A percentile compares a stretch with the other conserved stretches of the same genome.
These are phyloP conservation scores for Biscutella laevigata DNA, from an alignment of 441 rosid genomes.

Conservation along the genomic window DNA sequence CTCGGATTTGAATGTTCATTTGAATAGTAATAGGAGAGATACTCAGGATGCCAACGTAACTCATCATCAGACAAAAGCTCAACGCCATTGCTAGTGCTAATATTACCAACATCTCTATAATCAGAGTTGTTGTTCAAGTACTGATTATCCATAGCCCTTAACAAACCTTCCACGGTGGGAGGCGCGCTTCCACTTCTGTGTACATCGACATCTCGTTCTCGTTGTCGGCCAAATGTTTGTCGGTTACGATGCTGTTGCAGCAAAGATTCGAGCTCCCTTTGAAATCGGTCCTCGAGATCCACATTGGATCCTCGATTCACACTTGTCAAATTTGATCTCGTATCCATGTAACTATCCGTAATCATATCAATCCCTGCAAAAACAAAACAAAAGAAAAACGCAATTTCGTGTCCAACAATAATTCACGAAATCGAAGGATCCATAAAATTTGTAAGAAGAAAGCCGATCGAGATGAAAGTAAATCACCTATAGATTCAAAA, in stretches of 20 bases:
- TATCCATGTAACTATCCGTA: conserved; percentile 47
- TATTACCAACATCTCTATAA: conserved; percentile 29
- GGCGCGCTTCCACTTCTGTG: conserved; percentile 91
- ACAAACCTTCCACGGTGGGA: conserved; percentile 86
- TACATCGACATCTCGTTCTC: conserved; percentile 44
- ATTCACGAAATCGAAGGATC: neutral
- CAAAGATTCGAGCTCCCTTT: conserved; percentile 60
- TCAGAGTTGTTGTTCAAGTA: conserved; percentile 36
- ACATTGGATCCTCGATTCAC: conserved; percentile 39
- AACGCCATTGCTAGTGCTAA: conserved; percentile 19
- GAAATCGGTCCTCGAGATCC: conserved; percentile 51
- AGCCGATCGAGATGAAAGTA: conserved; percentile 11
- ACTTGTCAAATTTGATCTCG: conserved; percentile 41
- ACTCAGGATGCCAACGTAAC: conserved; percentile 71
- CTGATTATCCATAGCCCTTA: conserved; percentile 62
- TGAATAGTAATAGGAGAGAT: conserved; percentile 71
- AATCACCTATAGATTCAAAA: conserved; percentile 8
- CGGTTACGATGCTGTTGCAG: conserved; percentile 45
- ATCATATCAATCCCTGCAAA: conserved; percentile 31
- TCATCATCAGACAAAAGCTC: conserved; percentile 62
- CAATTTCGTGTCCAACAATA: conserved; percentile 10
- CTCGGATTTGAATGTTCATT: conserved; percentile 72
- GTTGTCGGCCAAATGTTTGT: conserved; percentile 28
- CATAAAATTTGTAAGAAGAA: neutral
- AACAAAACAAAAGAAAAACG: neutral